Base-by-base conservation (phyloP, 306 rosid genomes). In the Styphnolobium japonicum region DNA sequence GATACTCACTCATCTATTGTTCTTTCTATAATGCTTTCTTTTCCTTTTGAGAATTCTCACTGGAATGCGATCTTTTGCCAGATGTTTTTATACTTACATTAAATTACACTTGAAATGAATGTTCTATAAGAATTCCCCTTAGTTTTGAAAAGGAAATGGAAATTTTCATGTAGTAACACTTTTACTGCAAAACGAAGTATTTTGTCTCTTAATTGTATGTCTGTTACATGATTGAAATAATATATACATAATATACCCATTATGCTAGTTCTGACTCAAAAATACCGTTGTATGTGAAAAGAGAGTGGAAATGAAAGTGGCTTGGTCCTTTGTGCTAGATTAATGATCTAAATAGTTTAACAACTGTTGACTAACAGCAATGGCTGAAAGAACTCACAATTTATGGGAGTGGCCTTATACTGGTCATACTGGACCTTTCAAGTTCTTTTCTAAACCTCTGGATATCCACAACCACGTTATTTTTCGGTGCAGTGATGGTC, bases 291-390 rank as follows among this genome's bases (percentile, higher is more conserved):
- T 16, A 29, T n/a, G n/a, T n/a, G n/a, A n/a, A 27, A 34, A 16
- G 52, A 27, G 74, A 70, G 43, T 52, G 65, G 70, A 36, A 67
- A 58, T 79, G 29, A 25, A 18, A 31, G 49, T 61, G 75, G 40
- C 5, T 15, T 78, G 39, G 40, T 51, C 2, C 10, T 33, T 42
- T 36, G 36, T 68, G 34, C 46, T 40, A 39, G 58, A 61, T 42
- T n/a, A 25, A 55, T 36, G 37, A 23, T 48, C 33, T 77, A 29
- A n/a, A 12, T 33, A 12, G 31, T 83, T 78, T 78, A 25, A 2
- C 16, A 4, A 40, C 51, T 52, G 42, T 64, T 70, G 18, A 36
- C 7, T 69, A 33, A 19, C 36, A 2, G 31, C 29, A n/a, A 42
- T 6, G 57, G 10, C 70, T 66, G 7, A 7, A 22, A 4, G 31